A percentile compares a stretch with the other conserved stretches of the same genome.
Evolutionary conservation across 495 filamentous ascomycete genomes (phyloP).

Genomic region (Penicillium manginii): DNA sequence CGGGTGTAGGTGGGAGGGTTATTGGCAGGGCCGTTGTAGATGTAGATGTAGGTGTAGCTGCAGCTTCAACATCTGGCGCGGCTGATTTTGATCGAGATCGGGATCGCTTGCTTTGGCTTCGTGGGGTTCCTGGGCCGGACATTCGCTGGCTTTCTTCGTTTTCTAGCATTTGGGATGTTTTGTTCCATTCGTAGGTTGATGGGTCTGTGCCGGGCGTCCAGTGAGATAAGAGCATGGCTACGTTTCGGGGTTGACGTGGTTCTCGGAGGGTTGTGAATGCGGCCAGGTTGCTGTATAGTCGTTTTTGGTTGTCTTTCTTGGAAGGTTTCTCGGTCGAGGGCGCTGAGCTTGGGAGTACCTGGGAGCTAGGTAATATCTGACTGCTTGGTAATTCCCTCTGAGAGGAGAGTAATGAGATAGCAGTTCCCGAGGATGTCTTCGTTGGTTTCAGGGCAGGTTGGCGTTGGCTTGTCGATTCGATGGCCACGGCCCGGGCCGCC

Average conservation of each 20-base stretch:
- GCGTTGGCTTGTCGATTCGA: neutral
- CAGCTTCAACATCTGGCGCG: constrained; percentile 8
- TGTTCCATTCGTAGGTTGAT: constrained; percentile 42
- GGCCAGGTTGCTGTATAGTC: constrained; percentile 32
- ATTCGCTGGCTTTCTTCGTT: constrained; percentile 25
- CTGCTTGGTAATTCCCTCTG: constrained; percentile 9
- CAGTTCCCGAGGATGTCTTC: constrained; percentile 2
- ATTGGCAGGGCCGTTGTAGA: constrained; percentile 3
- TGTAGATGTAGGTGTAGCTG: neutral
- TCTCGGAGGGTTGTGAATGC: constrained; percentile 35
- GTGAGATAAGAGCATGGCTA: constrained; percentile 42
- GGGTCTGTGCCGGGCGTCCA: constrained; percentile 48
- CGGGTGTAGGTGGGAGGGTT: constrained; percentile 30
- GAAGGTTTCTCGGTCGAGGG: neutral
- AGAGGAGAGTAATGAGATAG: constrained; percentile 14
- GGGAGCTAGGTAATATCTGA: no score
- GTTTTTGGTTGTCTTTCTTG: neutral
- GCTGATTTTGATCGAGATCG: constrained; percentile 16
- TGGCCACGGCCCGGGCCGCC: neutral
- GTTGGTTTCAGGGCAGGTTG: neutral
- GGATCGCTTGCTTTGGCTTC: constrained; percentile 26
- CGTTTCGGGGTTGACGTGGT: constrained; percentile 29
- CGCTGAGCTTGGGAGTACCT: neutral
- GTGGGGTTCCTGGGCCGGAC: constrained; percentile 21
- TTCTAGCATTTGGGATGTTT: constrained; percentile 26